Evolutionary conservation across 768 basidiomycete genomes (phyloP).

Genomic region (Russula sp.): DNA sequence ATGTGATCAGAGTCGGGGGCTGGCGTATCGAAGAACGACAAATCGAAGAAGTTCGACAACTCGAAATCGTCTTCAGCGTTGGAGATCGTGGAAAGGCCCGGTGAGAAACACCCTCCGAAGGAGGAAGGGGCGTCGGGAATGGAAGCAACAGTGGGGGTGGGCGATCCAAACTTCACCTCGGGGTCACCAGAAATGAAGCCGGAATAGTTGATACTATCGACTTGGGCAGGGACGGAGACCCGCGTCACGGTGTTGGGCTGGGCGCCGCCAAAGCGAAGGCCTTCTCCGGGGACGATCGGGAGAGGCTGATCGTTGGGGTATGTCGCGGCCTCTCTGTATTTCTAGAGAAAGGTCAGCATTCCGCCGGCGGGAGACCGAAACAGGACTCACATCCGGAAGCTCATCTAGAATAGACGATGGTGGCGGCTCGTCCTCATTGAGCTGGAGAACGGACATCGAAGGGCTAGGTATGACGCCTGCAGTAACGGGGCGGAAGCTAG

Average conservation of each 20-base stretch:
- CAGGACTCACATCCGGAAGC: constrained; percentile 8
- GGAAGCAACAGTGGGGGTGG: not conserved
- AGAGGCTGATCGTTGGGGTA: constrained; percentile 1
- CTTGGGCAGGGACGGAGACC: not conserved
- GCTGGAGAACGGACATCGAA: constrained; percentile 6
- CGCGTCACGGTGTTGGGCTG: not conserved
- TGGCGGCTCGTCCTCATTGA: not conserved
- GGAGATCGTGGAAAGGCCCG: not conserved
- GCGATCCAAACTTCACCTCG: constrained; percentile 9
- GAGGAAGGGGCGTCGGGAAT: not conserved
- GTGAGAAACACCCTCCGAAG: not conserved
- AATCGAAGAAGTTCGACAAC: not conserved
- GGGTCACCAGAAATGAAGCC: constrained; percentile 10
- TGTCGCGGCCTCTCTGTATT: constrained; percentile 9
- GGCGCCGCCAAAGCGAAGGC: not conserved
- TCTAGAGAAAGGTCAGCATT: not conserved
- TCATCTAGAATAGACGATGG: not conserved
- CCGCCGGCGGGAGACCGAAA: not conserved
- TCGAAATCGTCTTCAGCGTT: not conserved
- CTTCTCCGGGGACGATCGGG: not conserved
- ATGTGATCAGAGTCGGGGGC: not conserved
- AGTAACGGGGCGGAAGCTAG: not conserved
- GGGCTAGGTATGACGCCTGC: constrained; percentile 2
- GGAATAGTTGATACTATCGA: constrained; percentile 6
- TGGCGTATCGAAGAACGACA: not conserved